A percentile compares a stretch with the other conserved stretches of the same genome.
phyloP scores from a whole-genome alignment of 495 filamentous ascomycete species.

The Penicillium herquei region DNA sequence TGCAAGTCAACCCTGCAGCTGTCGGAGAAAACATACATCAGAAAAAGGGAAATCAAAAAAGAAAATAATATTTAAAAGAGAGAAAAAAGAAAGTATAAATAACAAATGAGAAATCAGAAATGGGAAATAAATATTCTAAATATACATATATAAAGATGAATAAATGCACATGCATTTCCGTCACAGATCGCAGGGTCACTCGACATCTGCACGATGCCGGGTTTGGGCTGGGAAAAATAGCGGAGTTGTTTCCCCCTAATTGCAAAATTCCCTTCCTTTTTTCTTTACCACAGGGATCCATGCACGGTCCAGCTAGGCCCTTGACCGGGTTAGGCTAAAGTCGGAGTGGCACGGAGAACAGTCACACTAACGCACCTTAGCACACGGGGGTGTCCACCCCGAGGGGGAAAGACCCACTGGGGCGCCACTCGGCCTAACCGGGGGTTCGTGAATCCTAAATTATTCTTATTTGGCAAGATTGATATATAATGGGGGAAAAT shows the following conservation, averaged over 20 bases:
- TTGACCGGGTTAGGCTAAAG: slow-evolving; percentile 24
- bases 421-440: slow-evolving; percentile 26
- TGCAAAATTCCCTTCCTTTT: background rate
- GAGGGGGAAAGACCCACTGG: slow-evolving; percentile 16
- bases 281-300: slow-evolving; percentile 2
- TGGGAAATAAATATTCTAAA: slow-evolving; percentile 1
- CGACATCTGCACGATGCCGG: slow-evolving; percentile 21
- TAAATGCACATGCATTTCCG: background rate
- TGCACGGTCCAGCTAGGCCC: slow-evolving; percentile 28
- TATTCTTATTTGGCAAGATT: background rate
- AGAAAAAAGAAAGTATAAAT: slow-evolving; percentile 3
- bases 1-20: slow-evolving; percentile 26
- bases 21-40: slow-evolving; percentile 5
- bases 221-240: slow-evolving; percentile 18
- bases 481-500: too few relatives aligned
- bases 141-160: background rate
- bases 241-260: background rate
- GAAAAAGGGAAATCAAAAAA: background rate
- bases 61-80: background rate
- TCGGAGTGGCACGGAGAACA: slow-evolving; percentile 31
- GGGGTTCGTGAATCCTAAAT: slow-evolving; percentile 10
- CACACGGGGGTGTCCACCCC: slow-evolving; percentile 24
- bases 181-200: slow-evolving; percentile 7
- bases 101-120: background rate
- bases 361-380: slow-evolving; percentile 27